A percentile compares a stretch with the other conserved stretches of the same genome.
These are phyloP conservation scores for Nothophytophthora sp. DNA, from an alignment of 352 stramenopile genomes.

Conservation along the genomic window DNA sequence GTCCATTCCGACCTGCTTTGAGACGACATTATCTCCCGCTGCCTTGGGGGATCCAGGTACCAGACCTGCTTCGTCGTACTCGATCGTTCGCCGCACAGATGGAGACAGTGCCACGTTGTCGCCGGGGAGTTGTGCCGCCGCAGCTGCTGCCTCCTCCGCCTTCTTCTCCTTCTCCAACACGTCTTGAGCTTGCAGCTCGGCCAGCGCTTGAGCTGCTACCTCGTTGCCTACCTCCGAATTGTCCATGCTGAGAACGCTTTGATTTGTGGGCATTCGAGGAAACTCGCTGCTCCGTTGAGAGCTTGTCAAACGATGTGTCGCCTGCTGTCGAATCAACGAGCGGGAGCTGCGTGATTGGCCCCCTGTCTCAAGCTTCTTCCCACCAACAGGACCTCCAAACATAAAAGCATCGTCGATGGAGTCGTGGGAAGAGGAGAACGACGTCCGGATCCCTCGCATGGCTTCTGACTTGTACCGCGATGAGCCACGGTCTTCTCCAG, in stretches of 20 bases:
- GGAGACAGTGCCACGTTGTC: conserved; percentile 23
- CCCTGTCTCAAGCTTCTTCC: conserved; percentile 16
- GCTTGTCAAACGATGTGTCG: conserved; percentile 1
- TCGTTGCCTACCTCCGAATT: conserved; percentile 35
- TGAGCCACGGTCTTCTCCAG: conserved; percentile 21
- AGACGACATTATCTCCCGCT: conserved; percentile 31
- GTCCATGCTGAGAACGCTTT: conserved; percentile 27
- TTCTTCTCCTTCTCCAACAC: conserved; percentile 39
- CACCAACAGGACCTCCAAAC: conserved; percentile 11
- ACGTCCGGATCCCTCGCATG: conserved; percentile 39
- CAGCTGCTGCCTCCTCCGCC: conserved; percentile 9
- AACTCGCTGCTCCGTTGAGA: conserved; percentile 27
- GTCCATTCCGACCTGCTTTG: conserved; percentile 66
- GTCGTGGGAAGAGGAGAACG: conserved; percentile 64
- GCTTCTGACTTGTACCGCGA: conserved; percentile 50
- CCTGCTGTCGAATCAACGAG: conserved; percentile 6
- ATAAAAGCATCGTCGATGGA: conserved; percentile 79
- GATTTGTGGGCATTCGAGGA: conserved; percentile 16
- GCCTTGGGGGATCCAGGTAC: conserved; percentile 14
- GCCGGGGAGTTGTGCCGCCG: conserved; percentile 1
- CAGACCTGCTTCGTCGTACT: conserved; percentile 14
- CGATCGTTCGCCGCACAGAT: conserved; percentile 16
- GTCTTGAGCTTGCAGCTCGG: conserved; percentile 51
- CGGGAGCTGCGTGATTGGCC: conserved; percentile 8
- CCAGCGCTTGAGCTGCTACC: conserved; percentile 44